Evolutionary conservation across 2,329 filamentous ascomycete genomes (phyloP), one percentile per base, ranked within the genome.

Genomic region (Nannizziopsis arthrosporioides): DNA sequence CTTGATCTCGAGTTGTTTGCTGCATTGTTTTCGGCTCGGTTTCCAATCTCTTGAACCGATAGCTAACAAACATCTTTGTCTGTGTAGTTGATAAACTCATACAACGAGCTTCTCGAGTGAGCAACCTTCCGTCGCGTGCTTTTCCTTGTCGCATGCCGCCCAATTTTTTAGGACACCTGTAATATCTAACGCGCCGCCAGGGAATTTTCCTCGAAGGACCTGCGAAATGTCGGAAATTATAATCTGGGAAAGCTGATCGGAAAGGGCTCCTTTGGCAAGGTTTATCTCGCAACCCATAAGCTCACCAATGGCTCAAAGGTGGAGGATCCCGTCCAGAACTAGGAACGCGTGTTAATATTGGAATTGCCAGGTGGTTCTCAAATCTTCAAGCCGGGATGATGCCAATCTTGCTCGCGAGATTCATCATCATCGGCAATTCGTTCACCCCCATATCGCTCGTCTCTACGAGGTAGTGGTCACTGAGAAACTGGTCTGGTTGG

Each of bases 381-480:
- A 98, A 70, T 95, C 89, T 52, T 92, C 92, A 54, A 90, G 92
- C 64, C 95, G 94, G 66, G 84, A 89, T 63, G 92, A 98, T 66
- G 80, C 86, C 47, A 98, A 98, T 64, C 81, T 98, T 42, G 90
- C 90, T 12, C 84, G 92, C 58, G 92, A 98, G 66, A 98, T 98
- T 58, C 92, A 98, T 66, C 92, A 98, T 65, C 92, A 98, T 65
- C 85, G 92, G 57, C 92, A 98, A 67, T 95, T 98, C 67, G 77
- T 94, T 55, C 92, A 98, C 62, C 92, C 92, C 17, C 92, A 98
- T 68, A 98, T 98, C 59, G 89, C 92, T 40, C 80, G 92, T 44
- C 73, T 98, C 17, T 96, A 98, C 72, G 92, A 98, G 72, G 90
- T 98, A 51, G 94, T 98, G 59, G 89, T 98, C 53, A 98, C 92